phyloP scores from a whole-genome alignment of 257 asterid species.

The Gardenia jasminoides region DNA sequence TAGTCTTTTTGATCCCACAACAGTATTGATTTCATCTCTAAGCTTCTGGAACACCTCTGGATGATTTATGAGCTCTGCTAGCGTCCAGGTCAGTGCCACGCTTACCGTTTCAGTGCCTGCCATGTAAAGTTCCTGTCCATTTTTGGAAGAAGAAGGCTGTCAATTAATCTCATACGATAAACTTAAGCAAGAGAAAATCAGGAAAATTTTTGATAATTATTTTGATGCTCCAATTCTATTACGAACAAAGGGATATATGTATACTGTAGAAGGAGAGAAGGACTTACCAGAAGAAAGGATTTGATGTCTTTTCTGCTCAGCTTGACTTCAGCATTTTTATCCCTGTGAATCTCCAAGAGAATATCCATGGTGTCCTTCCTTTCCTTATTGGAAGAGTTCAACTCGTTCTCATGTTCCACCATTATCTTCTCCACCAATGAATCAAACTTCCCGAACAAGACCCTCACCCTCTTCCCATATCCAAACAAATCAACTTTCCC shows the following conservation, averaged over 20 bases:
- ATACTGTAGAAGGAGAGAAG: neutral
- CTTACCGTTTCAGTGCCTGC: conserved; percentile 37
- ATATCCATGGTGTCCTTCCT: conserved; percentile 53
- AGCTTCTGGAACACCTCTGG: conserved; percentile 22
- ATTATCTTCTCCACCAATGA: conserved; percentile 54
- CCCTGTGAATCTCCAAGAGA: conserved; percentile 41
- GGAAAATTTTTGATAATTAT: too few relatives aligned
- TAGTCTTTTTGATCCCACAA: conserved; percentile 29
- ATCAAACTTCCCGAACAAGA: conserved; percentile 43
- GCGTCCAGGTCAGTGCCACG: conserved; percentile 32
- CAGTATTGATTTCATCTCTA: conserved; percentile 20
- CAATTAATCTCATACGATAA: too few relatives aligned
- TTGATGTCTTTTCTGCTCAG: conserved; percentile 4
- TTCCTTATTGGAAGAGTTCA: conserved; percentile 23
- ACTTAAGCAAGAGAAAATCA: too few relatives aligned
- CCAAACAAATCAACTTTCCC: conserved; percentile 61
- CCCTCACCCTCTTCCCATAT: conserved; percentile 39
- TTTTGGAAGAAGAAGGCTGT: neutral
- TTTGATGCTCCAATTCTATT: neutral
- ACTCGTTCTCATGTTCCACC: conserved; percentile 35
- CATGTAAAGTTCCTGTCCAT: neutral
- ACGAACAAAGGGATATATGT: neutral
- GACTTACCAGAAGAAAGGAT: conserved; percentile 4
- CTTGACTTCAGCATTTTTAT: conserved; percentile 11
- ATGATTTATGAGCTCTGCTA: conserved; percentile 34